Percentiles rank a stretch among this genome's conserved stretches.
Conservation (phyloP, 2,329 filamentous ascomycete species). For the Colletotrichum trifolii region DNA sequence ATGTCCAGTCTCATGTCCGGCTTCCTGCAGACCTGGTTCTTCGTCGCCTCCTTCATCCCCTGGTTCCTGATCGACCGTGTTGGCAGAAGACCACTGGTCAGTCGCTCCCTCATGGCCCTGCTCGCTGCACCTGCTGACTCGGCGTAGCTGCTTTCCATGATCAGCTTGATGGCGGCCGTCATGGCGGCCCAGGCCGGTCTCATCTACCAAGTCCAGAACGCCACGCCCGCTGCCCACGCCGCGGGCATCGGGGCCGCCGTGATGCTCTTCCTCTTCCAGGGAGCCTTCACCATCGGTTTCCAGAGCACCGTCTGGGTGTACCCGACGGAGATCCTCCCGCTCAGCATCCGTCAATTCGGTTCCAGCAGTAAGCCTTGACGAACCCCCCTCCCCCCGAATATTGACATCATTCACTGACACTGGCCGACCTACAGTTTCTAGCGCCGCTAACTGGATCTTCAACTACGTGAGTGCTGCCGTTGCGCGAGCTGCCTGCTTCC, state of each 20-base stretch:
- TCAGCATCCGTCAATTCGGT: conserved; percentile 45
- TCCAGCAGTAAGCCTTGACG: conserved; percentile 14
- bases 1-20: conserved; percentile 64
- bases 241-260: conserved; percentile 52
- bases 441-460: conserved; percentile 48
- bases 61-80: conserved; percentile 60
- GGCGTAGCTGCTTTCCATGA: conserved; percentile 50
- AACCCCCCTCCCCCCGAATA: no score
- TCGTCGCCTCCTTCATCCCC: conserved; percentile 54
- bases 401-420: no score
- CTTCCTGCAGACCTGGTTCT: conserved; percentile 60
- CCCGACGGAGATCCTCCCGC: conserved; percentile 46
- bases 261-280: conserved; percentile 55
- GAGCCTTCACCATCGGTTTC: conserved; percentile 52
- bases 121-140: conserved; percentile 26
- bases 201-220: conserved; percentile 52
- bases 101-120: background rate
- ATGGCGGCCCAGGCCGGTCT: conserved; percentile 54
- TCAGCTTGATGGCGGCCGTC: conserved; percentile 51
- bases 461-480: conserved; percentile 43
- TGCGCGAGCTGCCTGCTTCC: background rate
- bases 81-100: conserved; percentile 48
- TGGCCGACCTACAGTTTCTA: conserved; percentile 42
- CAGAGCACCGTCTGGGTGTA: conserved; percentile 50
- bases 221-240: conserved; percentile 44